phyloP scores from a whole-genome alignment of 495 filamentous ascomycete species.

The Podospora tetraspora region DNA sequence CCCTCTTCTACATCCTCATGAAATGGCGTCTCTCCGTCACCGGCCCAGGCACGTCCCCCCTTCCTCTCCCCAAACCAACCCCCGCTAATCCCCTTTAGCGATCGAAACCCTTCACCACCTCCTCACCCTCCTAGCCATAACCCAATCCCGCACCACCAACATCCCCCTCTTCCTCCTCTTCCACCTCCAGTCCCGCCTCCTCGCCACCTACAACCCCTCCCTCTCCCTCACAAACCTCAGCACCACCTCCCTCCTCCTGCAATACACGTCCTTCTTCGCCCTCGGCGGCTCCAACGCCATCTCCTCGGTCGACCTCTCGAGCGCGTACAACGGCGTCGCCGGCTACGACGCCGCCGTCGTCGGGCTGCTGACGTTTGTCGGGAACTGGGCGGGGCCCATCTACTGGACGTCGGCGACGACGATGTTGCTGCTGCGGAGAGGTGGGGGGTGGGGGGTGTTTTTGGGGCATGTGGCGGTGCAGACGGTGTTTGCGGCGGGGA shows the following conservation, averaged over 20 bases:
- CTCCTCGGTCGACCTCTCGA: conserved; percentile 77
- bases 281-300: conserved; percentile 89
- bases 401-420: conserved; percentile 70
- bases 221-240: conserved; percentile 53
- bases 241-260: conserved; percentile 60
- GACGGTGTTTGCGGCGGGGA: conserved; percentile 59
- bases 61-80: neutral
- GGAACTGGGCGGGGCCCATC: conserved; percentile 88
- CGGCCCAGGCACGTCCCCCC: conserved; percentile 19
- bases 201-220: conserved; percentile 27
- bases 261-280: conserved; percentile 81
- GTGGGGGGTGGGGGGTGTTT: conserved; percentile 19
- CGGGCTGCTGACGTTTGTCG: conserved; percentile 72
- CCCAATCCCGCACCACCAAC: conserved; percentile 77
- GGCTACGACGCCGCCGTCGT: conserved; percentile 64
- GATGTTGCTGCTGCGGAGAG: conserved; percentile 45
- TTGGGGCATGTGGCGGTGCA: conserved; percentile 51
- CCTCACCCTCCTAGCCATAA: conserved; percentile 73
- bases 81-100: conserved; percentile 21
- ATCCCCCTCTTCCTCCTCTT: conserved; percentile 78
- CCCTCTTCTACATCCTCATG: conserved; percentile 25
- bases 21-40: conserved; percentile 20
- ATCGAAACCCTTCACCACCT: conserved; percentile 56
- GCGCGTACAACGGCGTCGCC: conserved; percentile 75
- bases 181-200: conserved; percentile 50